Evolutionary conservation across 2,329 filamentous ascomycete genomes (phyloP).

Genomic region (Pestalotiopsis sp.): DNA sequence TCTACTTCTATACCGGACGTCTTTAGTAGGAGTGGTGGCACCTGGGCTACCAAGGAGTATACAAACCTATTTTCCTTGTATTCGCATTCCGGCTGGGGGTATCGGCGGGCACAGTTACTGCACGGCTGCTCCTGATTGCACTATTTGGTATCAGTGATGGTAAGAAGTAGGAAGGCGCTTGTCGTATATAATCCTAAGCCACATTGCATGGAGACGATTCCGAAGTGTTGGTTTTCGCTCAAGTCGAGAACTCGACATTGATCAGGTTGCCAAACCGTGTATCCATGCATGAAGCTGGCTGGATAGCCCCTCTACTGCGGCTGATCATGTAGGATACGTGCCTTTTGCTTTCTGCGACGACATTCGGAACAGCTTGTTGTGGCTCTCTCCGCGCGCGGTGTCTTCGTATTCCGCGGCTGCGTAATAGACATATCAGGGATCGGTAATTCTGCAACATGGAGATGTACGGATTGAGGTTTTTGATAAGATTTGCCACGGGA

Average conservation of each 20-base stretch:
- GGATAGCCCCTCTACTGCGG: not conserved
- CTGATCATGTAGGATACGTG: not conserved
- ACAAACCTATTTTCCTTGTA: conserved; percentile 12
- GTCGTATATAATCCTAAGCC: not conserved
- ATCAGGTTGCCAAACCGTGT: not conserved
- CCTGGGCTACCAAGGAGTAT: not conserved
- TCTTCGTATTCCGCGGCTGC: not conserved
- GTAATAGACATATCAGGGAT: not conserved
- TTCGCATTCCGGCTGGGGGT: conserved; percentile 10
- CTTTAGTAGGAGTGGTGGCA: not conserved
- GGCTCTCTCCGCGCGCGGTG: conserved; percentile 5
- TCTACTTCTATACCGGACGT: not conserved
- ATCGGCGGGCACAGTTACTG: conserved; percentile 13
- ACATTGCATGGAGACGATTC: not conserved
- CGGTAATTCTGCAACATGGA: not conserved
- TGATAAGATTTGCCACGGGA: not conserved
- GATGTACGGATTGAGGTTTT: not conserved
- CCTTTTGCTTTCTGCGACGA: conserved; percentile 11
- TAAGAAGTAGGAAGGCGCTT: not conserved
- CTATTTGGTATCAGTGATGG: conserved; percentile 3
- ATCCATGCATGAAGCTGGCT: not conserved
- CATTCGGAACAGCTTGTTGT: conserved; percentile 10
- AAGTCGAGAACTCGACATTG: not conserved
- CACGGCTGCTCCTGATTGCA: conserved; percentile 12
- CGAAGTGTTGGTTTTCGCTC: not conserved